Conservation (phyloP, 495 filamentous ascomycete genomes). For the Hypoxylon intermedium region DNA sequence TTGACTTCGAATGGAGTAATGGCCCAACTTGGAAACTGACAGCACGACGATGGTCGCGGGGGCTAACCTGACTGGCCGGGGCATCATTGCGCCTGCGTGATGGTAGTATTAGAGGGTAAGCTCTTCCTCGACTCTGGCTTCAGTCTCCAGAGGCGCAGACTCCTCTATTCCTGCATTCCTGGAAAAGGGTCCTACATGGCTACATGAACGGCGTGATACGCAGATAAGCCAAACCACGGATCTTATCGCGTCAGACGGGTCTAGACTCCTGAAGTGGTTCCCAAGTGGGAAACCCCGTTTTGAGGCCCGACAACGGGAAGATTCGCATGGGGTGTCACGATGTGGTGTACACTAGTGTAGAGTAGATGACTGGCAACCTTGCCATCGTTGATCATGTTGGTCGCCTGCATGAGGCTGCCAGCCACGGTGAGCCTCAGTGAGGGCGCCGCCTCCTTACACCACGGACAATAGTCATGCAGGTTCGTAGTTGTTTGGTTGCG, state of each 20-base stretch:
- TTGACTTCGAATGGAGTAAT: too few relatives aligned
- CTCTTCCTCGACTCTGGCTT: constrained; percentile 5
- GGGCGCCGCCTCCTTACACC: too few relatives aligned
- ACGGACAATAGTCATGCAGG: too few relatives aligned
- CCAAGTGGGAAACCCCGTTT: constrained; percentile 14
- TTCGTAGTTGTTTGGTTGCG: too few relatives aligned
- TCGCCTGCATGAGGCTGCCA: background rate
- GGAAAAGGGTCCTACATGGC: background rate
- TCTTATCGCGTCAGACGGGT: constrained; percentile 11
- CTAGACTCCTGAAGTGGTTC: constrained; percentile 8
- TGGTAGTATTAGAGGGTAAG: background rate
- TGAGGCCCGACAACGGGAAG: constrained; percentile 9
- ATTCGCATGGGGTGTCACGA: background rate
- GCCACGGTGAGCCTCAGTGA: too few relatives aligned
- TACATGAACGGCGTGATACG: background rate
- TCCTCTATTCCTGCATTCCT: constrained; percentile 36
- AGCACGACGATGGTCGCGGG: too few relatives aligned
- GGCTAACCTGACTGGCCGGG: constrained; percentile 6
- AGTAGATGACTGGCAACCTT: background rate
- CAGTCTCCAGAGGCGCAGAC: background rate
- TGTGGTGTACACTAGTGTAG: too few relatives aligned
- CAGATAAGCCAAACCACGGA: constrained; percentile 3
- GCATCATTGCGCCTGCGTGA: constrained; percentile 29
- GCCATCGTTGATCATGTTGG: background rate
- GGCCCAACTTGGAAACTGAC: too few relatives aligned